Evolutionary conservation across 2,329 filamentous ascomycete genomes (phyloP), one percentile per base, ranked within the genome.

Genomic region (Neonectria neomacrospora): DNA sequence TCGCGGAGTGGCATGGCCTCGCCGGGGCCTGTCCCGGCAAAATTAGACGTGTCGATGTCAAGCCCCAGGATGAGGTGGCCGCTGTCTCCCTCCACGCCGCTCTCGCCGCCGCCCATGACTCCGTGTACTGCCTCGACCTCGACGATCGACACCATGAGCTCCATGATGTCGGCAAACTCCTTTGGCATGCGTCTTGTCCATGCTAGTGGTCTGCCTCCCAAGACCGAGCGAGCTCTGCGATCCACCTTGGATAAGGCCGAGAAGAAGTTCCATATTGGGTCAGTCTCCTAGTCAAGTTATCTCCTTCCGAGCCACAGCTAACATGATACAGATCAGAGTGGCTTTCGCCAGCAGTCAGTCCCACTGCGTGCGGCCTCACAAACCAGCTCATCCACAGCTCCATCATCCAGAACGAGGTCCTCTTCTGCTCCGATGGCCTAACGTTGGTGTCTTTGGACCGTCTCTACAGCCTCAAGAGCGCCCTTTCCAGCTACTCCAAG

Each of bases 381-480:
- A 77, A 78, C 42, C 82, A 85, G 54, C 79, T 91, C 16, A 80
- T 90, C 51, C 80, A 82, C 57, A 82, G 83, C 60, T 90, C 87
- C 28, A 78, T 88, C 26, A 72, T 78, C 42, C 89, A 91, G 69
- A 87, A 89, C 72, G 85, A 89, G 61, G 76, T 87, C 23, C 80
- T 91, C 56, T 90, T 89, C 79, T 83, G 83, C 2, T 83, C 85
- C 2, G 84, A 86, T 26, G 86, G 87, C 18, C 80, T 91, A 11
- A 88, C 83, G 0, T 77, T 91, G 8, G 74, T 90, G 14, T 82
- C 86, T 0, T 81, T 90, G 11, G 88, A 91, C 74, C 82, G 86
- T 53, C 75, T 90, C 48, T 91, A 90, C 77, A 88, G 85, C 44
- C 87, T 91, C 78, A 90, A 90, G 74, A 81, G 82, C 50, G 86